Base-by-base conservation (phyloP, 495 filamentous ascomycete genomes). In the Penicillium lividum region DNA sequence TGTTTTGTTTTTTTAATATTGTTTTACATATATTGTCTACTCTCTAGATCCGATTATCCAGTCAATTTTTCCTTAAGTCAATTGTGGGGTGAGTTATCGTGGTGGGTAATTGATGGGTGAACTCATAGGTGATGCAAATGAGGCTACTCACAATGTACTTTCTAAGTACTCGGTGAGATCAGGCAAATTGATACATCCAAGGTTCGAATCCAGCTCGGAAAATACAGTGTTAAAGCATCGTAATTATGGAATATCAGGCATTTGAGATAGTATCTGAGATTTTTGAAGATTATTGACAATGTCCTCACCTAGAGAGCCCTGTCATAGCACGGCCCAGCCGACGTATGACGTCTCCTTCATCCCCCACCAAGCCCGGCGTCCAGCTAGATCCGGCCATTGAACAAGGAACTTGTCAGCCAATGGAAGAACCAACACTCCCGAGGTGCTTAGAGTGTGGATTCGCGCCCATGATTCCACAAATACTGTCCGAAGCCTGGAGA, bases 391-490 rank as follows among this genome's bases (percentile, higher is more conserved):
- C 59, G 80, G 77, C 90, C 90, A 92, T 72, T 92, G 89, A 61
- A 92, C 89, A 33, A 92, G 54, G 61, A 92, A 89, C 54, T 82
- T 76, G 73, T 93, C 84, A 48, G 85, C 87, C 45, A 88, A 64
- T 30, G 75, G 71, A 38, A 86, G 66, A 52, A 97, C 75, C 6
- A 97, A 70, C 59, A 81, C 82, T 7, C 93, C 93, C 54, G 88
- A 92, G 50, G 95, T 70, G 76, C 93, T 97, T 64, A 96, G 68
- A 9, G 80, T 85, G 54, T 77, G 84, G 4, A 94, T 87, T 16
- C 93, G 82, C 2, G 94, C 95, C 88, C 91, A 98, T 29, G 86
- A 91, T 81, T 98, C 94, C 13, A 97, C 81, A 68, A 93, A 98
- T 22, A 98, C 80, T 7, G 82, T 87, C 44, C 86, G 82, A 65